Base-by-base conservation (phyloP, 257 asterid genomes). In the Plantago major region DNA sequence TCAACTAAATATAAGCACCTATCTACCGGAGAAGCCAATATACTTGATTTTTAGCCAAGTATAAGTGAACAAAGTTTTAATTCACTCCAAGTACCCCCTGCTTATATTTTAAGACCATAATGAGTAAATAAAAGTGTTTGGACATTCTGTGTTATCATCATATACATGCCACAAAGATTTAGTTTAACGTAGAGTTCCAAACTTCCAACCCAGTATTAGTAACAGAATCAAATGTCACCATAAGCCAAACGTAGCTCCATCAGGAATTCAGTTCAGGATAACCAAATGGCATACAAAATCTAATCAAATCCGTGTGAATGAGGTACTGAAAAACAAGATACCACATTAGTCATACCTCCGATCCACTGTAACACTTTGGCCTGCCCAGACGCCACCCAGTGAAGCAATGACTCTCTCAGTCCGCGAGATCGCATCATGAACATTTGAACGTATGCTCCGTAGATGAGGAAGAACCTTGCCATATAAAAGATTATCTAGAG, bases 401-500 rank as follows among this genome's bases (percentile, higher is more conserved):
- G 96, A 82, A 62, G 95, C 83, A 71, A 93, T 73, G 19, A 93
- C 76, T 76, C 95, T 83, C 71, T 89, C 97, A 26, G 86, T 74
- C 63, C 99, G 81, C 47, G 76, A 48, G 51, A 89, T 58, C 62
- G 96, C 94, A 69, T 93, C 99, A 62, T 89, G 90, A 65, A 82
- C 66, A 33, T 85, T 84, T n/a, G 85, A 71, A 42, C 77, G 83
- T 56, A 89, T 87, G 82, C 87, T 84, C 61, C 80, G 78, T 33
- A 89, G 94, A 78, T 93, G 99, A 72, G 99, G 99, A 79, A 89
- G 92, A 69, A 93, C 64, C 79, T 87, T 93, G 42, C 86, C 92
- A 26, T 59, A 74, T 37, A 93, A 73, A 57, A 89, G 95, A 63
- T 82, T 83, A 66, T 93, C 95, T 40, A 93, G 86, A 61, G 82